Evolutionary conservation across 2,329 filamentous ascomycete species (phyloP), one percentile per base, ranked within the genome.

Genomic region (Sporothrix sp.): DNA sequence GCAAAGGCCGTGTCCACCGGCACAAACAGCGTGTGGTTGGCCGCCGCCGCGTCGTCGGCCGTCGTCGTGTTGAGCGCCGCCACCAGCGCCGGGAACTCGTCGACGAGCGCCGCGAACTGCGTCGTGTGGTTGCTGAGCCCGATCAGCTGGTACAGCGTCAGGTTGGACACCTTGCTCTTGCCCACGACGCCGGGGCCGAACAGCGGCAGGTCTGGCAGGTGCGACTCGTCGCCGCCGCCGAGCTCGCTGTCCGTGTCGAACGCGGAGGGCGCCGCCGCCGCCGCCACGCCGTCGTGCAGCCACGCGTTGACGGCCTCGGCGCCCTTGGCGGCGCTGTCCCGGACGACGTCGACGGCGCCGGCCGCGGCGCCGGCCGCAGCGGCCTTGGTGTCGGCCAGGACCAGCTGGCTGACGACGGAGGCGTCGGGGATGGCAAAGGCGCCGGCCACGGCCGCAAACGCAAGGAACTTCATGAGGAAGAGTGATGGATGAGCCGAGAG

Each of bases 131-230:
- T 85, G 69, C 78, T 84, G 59, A 76, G 70, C n/a, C 77, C 71
- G 65, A 95, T 87, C 54, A 90, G 69, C 65, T 95, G 72, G 66
- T 90, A 95, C 39, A 95, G 78, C 18, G 88, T 94, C 62, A 75
- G 68, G 62, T 88, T 84, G 6, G 78, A 71, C 54, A 70, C 68
- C n/a, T 65, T 57, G 37, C 39, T 43, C 38, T 45, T 48, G 42
- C 32, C 37, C 10, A 30, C 7, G 21, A 35, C 28, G 18, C 30
- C 20, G 10, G 35, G 20, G 28, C 28, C 18, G 11, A 36, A 35
- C 43, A 45, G 28, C n/a, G 40, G 21, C n/a, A 45, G 28, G 11
- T 37, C 39, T 16, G 37, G 44, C 40, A 39, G 30, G 16, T 27
- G 27, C 27, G 50, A 14, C 30, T 21, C 47, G 14, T 21, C n/a